Evolutionary conservation across 164 flowering plant species (phyloP).

Genomic region (Macadamia integrifolia): DNA sequence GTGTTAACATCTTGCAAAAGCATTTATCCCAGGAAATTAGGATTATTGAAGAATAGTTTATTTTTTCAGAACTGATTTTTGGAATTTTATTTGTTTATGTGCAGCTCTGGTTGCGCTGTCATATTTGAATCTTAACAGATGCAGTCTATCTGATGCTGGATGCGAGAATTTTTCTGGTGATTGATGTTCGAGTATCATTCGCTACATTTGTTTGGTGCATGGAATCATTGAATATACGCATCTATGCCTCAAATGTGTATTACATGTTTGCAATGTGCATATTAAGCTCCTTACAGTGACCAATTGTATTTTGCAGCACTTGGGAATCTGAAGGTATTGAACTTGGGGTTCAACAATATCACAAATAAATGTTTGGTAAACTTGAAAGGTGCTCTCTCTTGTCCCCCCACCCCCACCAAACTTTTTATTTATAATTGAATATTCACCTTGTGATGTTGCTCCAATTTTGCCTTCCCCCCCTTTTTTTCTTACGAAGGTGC

Average conservation of each 20-base stretch:
- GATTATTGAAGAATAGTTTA: too few relatives aligned
- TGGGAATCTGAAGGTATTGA: slow-evolving; percentile 57
- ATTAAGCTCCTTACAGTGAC: not conserved
- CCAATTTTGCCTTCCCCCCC: too few relatives aligned
- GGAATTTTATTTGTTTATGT: slow-evolving; percentile 4
- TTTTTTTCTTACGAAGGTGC: too few relatives aligned
- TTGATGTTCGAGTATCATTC: slow-evolving; percentile 14
- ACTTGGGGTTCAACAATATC: slow-evolving; percentile 75
- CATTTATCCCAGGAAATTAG: too few relatives aligned
- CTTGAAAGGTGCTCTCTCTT: slow-evolving; percentile 52
- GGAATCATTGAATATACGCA: not conserved
- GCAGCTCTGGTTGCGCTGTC: slow-evolving; percentile 66
- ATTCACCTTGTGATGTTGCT: not conserved
- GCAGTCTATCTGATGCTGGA: slow-evolving; percentile 68
- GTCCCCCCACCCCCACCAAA: not conserved
- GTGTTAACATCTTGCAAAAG: too few relatives aligned
- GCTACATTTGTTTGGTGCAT: not conserved
- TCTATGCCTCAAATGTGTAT: not conserved
- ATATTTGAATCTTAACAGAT: slow-evolving; percentile 77
- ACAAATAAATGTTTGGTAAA: slow-evolving; percentile 69
- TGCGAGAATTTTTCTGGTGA: slow-evolving; percentile 75
- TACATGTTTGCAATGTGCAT: not conserved
- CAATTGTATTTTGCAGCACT: slow-evolving; percentile 36
- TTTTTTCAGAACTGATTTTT: too few relatives aligned
- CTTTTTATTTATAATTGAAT: not conserved